These are phyloP conservation scores for Silene vulgaris DNA, from an alignment of 179 eudicot species.

Conservation along the genomic window DNA sequence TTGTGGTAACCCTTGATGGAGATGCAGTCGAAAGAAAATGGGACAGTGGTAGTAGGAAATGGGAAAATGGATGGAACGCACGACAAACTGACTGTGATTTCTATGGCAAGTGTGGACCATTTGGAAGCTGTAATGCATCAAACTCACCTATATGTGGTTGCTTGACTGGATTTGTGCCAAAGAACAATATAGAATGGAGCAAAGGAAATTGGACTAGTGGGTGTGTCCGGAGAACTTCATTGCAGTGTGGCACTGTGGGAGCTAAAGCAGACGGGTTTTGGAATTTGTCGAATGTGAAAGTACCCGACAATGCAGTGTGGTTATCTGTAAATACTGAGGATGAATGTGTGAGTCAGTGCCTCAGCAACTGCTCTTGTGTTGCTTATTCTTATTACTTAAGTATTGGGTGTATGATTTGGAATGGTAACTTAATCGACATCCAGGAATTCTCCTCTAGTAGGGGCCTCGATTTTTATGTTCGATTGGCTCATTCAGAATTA, in stretches of 20 bases:
- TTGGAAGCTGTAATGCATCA: slow-evolving; percentile 35
- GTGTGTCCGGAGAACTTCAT: slow-evolving; percentile 30
- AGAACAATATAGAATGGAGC: slow-evolving; percentile 35
- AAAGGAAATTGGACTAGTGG: slow-evolving; percentile 40
- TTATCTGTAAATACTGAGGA: neutral
- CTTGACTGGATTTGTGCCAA: slow-evolving; percentile 44
- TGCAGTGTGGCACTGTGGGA: slow-evolving; percentile 20
- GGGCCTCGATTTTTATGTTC: slow-evolving; percentile 16
- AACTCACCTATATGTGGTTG: slow-evolving; percentile 34
- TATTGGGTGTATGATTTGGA: slow-evolving; percentile 28
- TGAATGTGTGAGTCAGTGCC: slow-evolving; percentile 15
- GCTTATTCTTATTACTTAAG: slow-evolving; percentile 23
- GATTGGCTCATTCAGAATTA: slow-evolving; percentile 30
- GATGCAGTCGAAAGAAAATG: slow-evolving; percentile 10
- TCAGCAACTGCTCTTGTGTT: slow-evolving; percentile 16
- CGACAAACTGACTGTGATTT: slow-evolving; percentile 34
- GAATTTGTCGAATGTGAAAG: slow-evolving; percentile 29
- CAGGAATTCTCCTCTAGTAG: slow-evolving; percentile 9
- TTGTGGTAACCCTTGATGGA: slow-evolving; percentile 17
- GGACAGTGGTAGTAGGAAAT: slow-evolving; percentile 18
- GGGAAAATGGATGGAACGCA: slow-evolving; percentile 23
- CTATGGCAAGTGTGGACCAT: slow-evolving; percentile 43
- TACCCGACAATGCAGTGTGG: slow-evolving; percentile 29
- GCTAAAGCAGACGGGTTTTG: slow-evolving; percentile 37
- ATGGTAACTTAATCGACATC: slow-evolving; percentile 17